Conservation (phyloP, 495 filamentous ascomycete genomes). For the Stereocaulon alpinum region DNA sequence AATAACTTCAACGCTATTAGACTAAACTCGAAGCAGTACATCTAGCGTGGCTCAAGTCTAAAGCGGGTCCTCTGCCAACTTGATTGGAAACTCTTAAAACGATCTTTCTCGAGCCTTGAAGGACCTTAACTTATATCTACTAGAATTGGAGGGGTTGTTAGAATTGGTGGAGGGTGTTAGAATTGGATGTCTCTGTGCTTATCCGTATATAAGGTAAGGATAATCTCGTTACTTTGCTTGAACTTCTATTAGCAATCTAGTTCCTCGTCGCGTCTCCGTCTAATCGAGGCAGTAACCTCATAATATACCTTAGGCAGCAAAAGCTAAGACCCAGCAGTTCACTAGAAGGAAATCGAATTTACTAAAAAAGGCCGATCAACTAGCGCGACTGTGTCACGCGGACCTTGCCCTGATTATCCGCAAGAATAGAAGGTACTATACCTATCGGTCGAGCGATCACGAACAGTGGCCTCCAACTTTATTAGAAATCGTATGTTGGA, state of each 20-base stretch:
- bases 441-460: slow-evolving; percentile 16
- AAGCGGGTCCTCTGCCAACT: no score
- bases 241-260: not conserved
- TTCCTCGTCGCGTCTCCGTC: not conserved
- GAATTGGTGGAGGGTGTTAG: not conserved
- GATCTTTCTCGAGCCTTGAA: no score
- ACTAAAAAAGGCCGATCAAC: slow-evolving; percentile 17
- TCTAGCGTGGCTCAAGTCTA: no score
- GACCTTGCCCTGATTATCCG: slow-evolving; percentile 20
- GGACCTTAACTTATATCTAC: no score
- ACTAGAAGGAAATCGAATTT: slow-evolving; percentile 19
- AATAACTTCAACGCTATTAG: no score
- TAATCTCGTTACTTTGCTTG: not conserved
- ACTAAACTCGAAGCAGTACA: no score
- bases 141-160: no score
- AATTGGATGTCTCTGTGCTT: not conserved
- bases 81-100: no score
- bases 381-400: slow-evolving; percentile 17
- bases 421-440: slow-evolving; percentile 21
- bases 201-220: not conserved
- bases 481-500: slow-evolving; percentile 17
- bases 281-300: not conserved
- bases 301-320: slow-evolving; percentile 13
- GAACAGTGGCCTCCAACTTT: slow-evolving; percentile 16
- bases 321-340: slow-evolving; percentile 19